Evolutionary conservation across 495 filamentous ascomycete species (phyloP), one percentile per base, ranked within the genome.

Genomic region (Lasiosphaeria miniovina): DNA sequence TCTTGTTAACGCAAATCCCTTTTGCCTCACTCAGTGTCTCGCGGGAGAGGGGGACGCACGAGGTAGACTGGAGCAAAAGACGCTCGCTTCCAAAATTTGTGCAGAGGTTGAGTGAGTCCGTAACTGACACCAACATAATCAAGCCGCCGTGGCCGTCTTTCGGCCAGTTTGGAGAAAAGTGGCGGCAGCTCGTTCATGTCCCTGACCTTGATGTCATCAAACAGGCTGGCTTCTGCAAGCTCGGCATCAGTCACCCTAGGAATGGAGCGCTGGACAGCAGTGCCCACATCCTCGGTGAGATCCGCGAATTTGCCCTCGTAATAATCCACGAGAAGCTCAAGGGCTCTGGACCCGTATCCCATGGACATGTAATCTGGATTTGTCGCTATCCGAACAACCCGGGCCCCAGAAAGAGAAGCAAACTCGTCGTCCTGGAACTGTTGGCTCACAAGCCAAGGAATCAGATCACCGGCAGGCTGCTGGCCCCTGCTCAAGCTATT

Each of bases 391-490:
- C 95, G 88, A 34, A 99, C 91, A 46, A 99, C 77, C 36, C 95
- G 85, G 38, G 93, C 95, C 41, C 95, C 95, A 6, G 91, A 96
- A 14, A 98, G 82, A 58, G 89, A 87, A 32, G 94, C 94, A 65
- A 99, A 99, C 56, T 96, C 90, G 63, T 96, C 91, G 65, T 99
- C 95, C 70, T 98, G 95, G 77, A 96, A 99, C 73, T 99, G 95
- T 71, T 98, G 94, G 70, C 90, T 93, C 55, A 99, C 90, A 46
- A 98, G 83, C 95, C 95, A 99, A 1, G 95, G 95, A 54, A 99
- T 99, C 49, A 99, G 78, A 71, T 99, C 95, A 59, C 95, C 95
- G 24, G 92, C 89, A 8, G 93, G 90, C 54, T 96, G 82, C 69
- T 92, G 89, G 32, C 95, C 95, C 65, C 95, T 84, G 68, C 88